Conservation (phyloP, 2,329 filamentous ascomycete genomes). For the Scedosporium aurantiacum region DNA sequence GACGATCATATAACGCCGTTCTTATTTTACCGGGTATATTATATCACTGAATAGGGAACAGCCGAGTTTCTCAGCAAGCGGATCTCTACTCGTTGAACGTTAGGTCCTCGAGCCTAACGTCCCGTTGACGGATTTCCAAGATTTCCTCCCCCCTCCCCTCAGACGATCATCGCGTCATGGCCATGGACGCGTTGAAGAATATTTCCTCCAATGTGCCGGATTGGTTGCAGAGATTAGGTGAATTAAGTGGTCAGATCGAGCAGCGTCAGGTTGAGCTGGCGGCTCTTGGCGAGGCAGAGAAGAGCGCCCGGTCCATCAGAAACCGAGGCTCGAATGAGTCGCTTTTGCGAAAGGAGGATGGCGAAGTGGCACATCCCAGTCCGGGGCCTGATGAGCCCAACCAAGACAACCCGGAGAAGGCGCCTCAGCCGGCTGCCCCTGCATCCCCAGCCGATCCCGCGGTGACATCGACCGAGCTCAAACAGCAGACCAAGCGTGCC, state of each 20-base stretch:
- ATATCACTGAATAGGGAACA: too few relatives aligned
- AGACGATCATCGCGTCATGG: conserved; percentile 23
- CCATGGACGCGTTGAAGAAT: conserved; percentile 45
- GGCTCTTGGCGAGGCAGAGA: conserved; percentile 22
- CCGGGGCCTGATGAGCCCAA: conserved; percentile 6
- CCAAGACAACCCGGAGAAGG: conserved; percentile 6
- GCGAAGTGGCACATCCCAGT: conserved; percentile 10
- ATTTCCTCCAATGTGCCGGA: conserved; percentile 45
- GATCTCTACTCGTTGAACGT: conserved; percentile 13
- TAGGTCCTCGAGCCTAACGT: conserved; percentile 21
- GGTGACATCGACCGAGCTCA: conserved; percentile 19
- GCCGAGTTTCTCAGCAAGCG: too few relatives aligned
- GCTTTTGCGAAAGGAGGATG: conserved; percentile 37
- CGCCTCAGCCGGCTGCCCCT: conserved; percentile 7
- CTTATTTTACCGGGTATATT: too few relatives aligned
- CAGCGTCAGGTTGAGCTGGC: conserved; percentile 51
- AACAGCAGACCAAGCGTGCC: conserved; percentile 33
- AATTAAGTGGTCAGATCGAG: conserved; percentile 49
- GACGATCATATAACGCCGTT: too few relatives aligned
- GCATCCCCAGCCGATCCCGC: not conserved
- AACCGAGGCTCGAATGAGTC: conserved; percentile 45
- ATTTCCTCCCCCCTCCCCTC: not conserved
- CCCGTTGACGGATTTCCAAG: conserved; percentile 10
- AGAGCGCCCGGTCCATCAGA: conserved; percentile 28
- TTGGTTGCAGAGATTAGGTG: conserved; percentile 48